A percentile compares a stretch with the other conserved stretches of the same genome.
Evolutionary conservation across 129 eudicot species (phyloP).

Genomic region (carrot (Daucus carota)): DNA sequence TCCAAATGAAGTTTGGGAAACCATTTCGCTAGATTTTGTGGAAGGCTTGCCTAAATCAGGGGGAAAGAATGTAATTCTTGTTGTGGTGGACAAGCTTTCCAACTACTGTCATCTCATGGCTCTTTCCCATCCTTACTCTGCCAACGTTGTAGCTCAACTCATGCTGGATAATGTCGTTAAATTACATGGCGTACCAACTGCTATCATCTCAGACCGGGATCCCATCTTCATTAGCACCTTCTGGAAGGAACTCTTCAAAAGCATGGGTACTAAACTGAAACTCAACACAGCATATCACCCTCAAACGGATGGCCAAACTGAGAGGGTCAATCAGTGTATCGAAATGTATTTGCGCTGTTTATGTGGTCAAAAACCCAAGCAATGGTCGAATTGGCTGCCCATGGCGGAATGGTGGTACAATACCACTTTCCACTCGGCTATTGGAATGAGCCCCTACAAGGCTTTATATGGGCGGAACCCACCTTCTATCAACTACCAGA

Average conservation of each 20-base stretch:
- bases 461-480: no score
- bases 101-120: background rate
- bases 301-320: no score
- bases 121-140: background rate
- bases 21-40: conserved; percentile 17
- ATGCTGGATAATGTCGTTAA: background rate
- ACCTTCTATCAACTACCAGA: no score
- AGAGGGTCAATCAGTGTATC: background rate
- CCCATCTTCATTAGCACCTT: background rate
- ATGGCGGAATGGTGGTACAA: background rate
- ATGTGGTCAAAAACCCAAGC: no score
- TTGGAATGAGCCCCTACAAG: no score
- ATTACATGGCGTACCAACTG: background rate
- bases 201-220: background rate
- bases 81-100: background rate
- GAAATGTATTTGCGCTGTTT: no score
- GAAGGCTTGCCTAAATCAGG: background rate
- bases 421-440: background rate
- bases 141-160: background rate
- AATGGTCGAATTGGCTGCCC: no score
- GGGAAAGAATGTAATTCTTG: background rate
- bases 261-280: background rate
- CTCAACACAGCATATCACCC: background rate
- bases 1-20: background rate
- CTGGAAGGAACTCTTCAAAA: background rate